phyloP scores from a whole-genome alignment of 2,329 filamentous ascomycete species.

The Alternaria sp. region DNA sequence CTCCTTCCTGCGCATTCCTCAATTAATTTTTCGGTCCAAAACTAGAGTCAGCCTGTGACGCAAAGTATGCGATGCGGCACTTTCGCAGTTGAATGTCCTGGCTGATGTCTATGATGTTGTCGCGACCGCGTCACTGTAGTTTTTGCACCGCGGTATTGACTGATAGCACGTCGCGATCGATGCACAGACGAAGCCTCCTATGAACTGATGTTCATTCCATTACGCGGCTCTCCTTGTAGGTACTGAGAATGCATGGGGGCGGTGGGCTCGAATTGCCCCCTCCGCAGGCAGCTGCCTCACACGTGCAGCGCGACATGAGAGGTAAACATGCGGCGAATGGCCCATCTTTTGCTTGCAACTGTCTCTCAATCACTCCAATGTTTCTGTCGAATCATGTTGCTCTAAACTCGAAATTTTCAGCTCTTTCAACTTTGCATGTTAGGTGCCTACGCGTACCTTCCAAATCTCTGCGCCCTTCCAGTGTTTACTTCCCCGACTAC shows the following conservation, averaged over 20 bases:
- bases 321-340: background rate
- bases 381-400: background rate
- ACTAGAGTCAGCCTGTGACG: too few relatives aligned
- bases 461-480: background rate
- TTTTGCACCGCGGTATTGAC: background rate
- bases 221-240: background rate
- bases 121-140: background rate
- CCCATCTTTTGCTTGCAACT: background rate
- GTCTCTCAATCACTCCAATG: background rate
- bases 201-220: fast-evolving
- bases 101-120: background rate
- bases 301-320: background rate
- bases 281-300: background rate
- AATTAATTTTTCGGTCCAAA: too few relatives aligned
- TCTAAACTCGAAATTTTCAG: too few relatives aligned
- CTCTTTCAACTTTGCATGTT: background rate
- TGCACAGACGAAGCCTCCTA: background rate
- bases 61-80: too few relatives aligned
- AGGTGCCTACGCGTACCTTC: background rate
- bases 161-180: background rate
- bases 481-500: background rate
- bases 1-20: background rate
- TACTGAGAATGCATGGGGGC: background rate
- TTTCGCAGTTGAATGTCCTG: fast-evolving
- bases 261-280: background rate